These are phyloP conservation scores for Fraxinus sp. DNA, from an alignment of 305 asterid species.

Conservation along the genomic window DNA sequence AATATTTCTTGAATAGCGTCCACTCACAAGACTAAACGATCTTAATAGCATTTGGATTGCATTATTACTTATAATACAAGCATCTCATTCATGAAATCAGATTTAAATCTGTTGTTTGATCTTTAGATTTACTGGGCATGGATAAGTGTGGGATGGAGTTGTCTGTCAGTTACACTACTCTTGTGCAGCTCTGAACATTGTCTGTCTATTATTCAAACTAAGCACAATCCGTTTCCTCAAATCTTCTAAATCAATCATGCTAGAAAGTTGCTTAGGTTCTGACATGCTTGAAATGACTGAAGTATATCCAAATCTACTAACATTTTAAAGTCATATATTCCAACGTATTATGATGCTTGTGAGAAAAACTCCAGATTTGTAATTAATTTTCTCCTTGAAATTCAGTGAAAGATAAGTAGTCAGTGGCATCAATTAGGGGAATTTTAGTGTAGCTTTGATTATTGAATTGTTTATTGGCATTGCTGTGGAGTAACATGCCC, in stretches of 20 bases:
- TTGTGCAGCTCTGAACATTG: not conserved
- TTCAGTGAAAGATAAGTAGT: not conserved
- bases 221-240: not conserved
- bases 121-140: not conserved
- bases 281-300: not conserved
- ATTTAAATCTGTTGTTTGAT: not conserved
- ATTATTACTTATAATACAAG: not conserved
- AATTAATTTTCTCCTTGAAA: not conserved
- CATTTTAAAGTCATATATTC: not conserved
- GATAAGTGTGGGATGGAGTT: not conserved
- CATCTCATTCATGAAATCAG: not conserved
- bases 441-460: not conserved
- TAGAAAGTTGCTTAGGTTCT: not conserved
- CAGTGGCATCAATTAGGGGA: not conserved
- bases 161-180: not conserved
- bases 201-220: not conserved
- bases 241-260: not conserved
- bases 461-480: not conserved
- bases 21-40: too few relatives aligned
- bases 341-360: not conserved
- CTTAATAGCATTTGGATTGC: not conserved
- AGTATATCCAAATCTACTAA: not conserved
- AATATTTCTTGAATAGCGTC: too few relatives aligned
- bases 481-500: not conserved
- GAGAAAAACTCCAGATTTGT: not conserved